Evolutionary conservation across 495 filamentous ascomycete species (phyloP).

Genomic region (Talaromyces proteolyticus): DNA sequence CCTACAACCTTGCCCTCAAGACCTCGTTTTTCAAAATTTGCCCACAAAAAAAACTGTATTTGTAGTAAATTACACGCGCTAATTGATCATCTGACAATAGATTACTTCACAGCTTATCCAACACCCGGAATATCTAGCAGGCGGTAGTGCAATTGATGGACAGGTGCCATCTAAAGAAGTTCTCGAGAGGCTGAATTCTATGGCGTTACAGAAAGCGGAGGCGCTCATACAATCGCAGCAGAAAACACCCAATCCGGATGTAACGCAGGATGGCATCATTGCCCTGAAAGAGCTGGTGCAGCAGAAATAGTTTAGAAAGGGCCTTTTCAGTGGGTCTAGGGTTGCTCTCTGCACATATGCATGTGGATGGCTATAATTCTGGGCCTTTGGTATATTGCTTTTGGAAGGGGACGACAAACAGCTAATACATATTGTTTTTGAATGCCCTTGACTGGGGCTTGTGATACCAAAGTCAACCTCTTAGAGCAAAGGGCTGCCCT

Average conservation of each 20-base stretch:
- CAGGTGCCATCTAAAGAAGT: slow-evolving; percentile 36
- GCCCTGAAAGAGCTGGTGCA: slow-evolving; percentile 1
- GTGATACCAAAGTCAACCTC: too few relatives aligned
- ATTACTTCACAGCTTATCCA: slow-evolving; percentile 1
- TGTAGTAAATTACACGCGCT: background rate
- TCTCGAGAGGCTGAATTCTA: slow-evolving; percentile 61
- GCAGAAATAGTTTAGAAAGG: slow-evolving; percentile 2
- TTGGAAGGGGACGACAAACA: too few relatives aligned
- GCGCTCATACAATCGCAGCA: slow-evolving; percentile 64
- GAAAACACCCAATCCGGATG: slow-evolving; percentile 15
- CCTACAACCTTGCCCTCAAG: background rate
- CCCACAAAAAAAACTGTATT: background rate
- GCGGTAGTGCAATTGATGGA: background rate
- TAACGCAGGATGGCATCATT: background rate
- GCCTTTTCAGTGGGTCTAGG: background rate
- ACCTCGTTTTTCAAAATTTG: background rate
- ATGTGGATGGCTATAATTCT: too few relatives aligned
- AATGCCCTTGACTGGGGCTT: too few relatives aligned
- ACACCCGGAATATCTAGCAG: background rate
- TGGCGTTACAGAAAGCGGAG: slow-evolving; percentile 66
- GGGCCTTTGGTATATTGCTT: too few relatives aligned
- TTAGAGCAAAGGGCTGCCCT: too few relatives aligned
- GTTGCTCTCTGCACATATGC: too few relatives aligned
- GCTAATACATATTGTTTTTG: too few relatives aligned
- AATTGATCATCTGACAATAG: background rate